These are phyloP conservation scores for Coleophoma crateriformis DNA, from an alignment of 2,329 filamentous ascomycete genomes.

Conservation along the genomic window DNA sequence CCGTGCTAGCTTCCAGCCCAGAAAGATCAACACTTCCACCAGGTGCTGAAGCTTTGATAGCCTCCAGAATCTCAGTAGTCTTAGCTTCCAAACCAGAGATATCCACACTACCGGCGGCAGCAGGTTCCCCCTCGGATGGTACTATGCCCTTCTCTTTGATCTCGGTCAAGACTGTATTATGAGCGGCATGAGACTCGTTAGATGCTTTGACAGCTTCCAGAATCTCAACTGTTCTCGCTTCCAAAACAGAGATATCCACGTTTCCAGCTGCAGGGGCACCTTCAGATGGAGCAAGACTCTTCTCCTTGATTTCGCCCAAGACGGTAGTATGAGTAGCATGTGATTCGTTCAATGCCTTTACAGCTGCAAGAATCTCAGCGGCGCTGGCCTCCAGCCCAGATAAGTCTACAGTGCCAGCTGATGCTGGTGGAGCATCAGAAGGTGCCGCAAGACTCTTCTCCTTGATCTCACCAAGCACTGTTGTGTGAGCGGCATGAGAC, in stretches of 20 bases:
- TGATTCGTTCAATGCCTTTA: not conserved
- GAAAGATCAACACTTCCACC: not conserved
- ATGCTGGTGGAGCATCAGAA: not conserved
- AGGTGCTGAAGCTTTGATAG: not conserved
- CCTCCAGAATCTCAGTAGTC: not conserved
- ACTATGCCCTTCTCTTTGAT: not conserved
- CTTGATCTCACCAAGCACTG: not conserved
- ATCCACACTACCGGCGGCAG: not conserved
- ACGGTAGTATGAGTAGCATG: slow-evolving; percentile 1
- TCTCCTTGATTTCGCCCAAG: not conserved
- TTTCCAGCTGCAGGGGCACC: not conserved
- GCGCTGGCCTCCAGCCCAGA: not conserved
- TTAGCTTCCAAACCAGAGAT: not conserved
- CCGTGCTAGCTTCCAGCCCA: not conserved
- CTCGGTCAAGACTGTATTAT: not conserved
- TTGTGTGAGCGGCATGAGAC: not conserved
- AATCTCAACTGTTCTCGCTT: not conserved
- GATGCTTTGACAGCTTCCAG: slow-evolving; percentile 1
- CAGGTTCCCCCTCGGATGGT: not conserved
- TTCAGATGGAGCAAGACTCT: not conserved
- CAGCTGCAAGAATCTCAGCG: slow-evolving; percentile 1
- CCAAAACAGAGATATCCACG: not conserved
- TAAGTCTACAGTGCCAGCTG: not conserved
- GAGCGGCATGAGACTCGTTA: slow-evolving; percentile 1
- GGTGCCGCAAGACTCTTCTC: not conserved